Evolutionary conservation across 352 stramenopile species (phyloP).

Genomic region (Phytopythium boreale): DNA sequence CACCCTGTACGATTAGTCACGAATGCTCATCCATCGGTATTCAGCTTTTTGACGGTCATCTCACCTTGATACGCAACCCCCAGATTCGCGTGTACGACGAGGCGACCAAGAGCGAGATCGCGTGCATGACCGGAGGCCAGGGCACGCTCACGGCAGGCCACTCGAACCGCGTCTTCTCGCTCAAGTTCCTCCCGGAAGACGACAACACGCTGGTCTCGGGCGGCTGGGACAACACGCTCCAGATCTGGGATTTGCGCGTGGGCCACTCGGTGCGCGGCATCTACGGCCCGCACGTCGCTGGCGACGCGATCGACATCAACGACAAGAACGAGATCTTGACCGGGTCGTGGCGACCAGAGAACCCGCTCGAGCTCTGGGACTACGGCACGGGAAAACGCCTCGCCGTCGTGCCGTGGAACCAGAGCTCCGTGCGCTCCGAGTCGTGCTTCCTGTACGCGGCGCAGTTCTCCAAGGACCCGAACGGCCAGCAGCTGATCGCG

Average conservation of each 20-base stretch:
- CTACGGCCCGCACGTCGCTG: slow-evolving; percentile 89
- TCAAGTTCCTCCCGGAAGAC: slow-evolving; percentile 85
- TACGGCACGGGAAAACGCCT: slow-evolving; percentile 79
- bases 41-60: not conserved
- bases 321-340: slow-evolving; percentile 77
- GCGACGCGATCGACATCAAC: slow-evolving; percentile 79
- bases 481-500: slow-evolving; percentile 63
- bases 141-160: slow-evolving; percentile 76
- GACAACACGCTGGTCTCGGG: slow-evolving; percentile 84
- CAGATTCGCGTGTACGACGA: slow-evolving; percentile 87
- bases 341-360: slow-evolving; percentile 88
- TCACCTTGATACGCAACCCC: not conserved
- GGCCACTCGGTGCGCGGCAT: slow-evolving; percentile 88
- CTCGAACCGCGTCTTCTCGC: slow-evolving; percentile 91
- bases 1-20: slow-evolving; percentile 38
- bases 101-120: slow-evolving; percentile 77
- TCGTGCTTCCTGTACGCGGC: slow-evolving; percentile 89
- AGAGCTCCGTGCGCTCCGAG: slow-evolving; percentile 70
- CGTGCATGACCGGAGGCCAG: slow-evolving; percentile 61
- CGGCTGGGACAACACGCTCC: slow-evolving; percentile 92
- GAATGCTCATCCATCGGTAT: not conserved
- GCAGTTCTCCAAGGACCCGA: slow-evolving; percentile 77
- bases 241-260: slow-evolving; percentile 89
- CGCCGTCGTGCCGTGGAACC: slow-evolving; percentile 81
- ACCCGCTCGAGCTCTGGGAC: slow-evolving; percentile 91